Evolutionary conservation across 225 moss, liverwort and hornwort species (phyloP), one percentile per base, ranked within the genome.

Genomic region (Thuidium tamariscinum): DNA sequence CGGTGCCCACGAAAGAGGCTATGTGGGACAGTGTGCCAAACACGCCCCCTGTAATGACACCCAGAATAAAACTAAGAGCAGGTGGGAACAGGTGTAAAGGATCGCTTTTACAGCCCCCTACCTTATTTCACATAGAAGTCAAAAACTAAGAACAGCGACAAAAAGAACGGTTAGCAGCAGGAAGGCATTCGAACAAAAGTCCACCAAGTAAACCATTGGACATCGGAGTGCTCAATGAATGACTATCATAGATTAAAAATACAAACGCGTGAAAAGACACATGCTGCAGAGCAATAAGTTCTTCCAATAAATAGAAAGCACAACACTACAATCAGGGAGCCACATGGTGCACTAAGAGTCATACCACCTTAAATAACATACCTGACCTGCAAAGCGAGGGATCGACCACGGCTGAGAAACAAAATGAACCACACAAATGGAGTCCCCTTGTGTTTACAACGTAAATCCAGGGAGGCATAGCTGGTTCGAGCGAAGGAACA

Each of bases 281-380:
- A 5, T 0, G 81, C 61, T 79, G 78, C 77, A 83, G 83, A 85
- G 79, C 86, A 85, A 87, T 66, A 88, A 60, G 76, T 80, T 90
- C 86, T 82, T 88, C 82, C 87, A 89, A 91, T 89, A 89, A 89
- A 91, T 90, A 91, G 83, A 85, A 89, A 78, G 63, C 63, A 78
- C 77, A 85, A 87, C 87, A 86, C 86, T 93, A 93, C 91, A 93
- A 90, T 89, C 93, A 90, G 77, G 75, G 88, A 92, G 84, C 78
- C 83, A 89, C 87, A 81, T 55, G 55, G 66, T 77, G 76, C 67
- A 74, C 90, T 88, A 84, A 83, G 36, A 86, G 84, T 62, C 74
- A 77, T 77, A 77, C 91, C 87, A 88, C 82, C 91, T 89, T 64
- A 84, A 86, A 81, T 90, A 71, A 79, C 91, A 85, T 89, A 84